Evolutionary conservation across 1,284 basidiomycete species (phyloP), one percentile per base, ranked within the genome.

Genomic region (Sporisorium graminicola): DNA sequence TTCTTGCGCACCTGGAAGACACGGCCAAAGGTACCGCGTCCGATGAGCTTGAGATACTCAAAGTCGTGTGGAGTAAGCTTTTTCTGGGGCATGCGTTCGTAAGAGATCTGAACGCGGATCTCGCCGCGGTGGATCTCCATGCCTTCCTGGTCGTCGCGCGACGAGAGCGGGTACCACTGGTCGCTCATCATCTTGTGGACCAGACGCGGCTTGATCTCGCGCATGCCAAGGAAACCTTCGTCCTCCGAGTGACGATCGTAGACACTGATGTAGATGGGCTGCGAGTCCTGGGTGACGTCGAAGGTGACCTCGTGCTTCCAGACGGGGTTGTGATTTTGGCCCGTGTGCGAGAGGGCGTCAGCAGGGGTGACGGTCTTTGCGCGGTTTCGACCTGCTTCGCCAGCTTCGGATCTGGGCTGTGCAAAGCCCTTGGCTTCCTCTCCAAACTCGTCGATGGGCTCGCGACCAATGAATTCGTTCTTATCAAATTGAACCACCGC

Each of bases 1-100:
- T 90, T 91, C 88, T 99, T 99, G 70, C 96, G 93, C 43, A 99
- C 96, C 87, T 99, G 97, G 89, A 98, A 99, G 24, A 99, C 96
- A 31, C 85, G 79, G n/a, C 97, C 97, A 86, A 99, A 99, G 0
- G 97, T 99, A 6, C 97, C 97, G 58, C 94, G 92, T 52, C 97
- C 97, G 87, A 99, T 99, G 77, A 99, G 92, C 87, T 98, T 98
- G 85, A 99, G 91, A 87, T 98, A 98, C 83, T 99, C 97, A 84
- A 99, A 99, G 86, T 99, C 96, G 85, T 81, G 77, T 13, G 86
- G 84, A 13, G 79, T 82, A 5, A 88, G 74, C 54, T 83, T 79
- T 79, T 85, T 84, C 16, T 70, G 69, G 14, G 79, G 61, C 66
- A 82, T 72, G 26, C 71, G 63, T 85, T 95, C 94, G 86, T 95